Evolutionary conservation across 164 flowering plant genomes (phyloP).

Genomic region (Kalanchoe fedtschenkoi): DNA sequence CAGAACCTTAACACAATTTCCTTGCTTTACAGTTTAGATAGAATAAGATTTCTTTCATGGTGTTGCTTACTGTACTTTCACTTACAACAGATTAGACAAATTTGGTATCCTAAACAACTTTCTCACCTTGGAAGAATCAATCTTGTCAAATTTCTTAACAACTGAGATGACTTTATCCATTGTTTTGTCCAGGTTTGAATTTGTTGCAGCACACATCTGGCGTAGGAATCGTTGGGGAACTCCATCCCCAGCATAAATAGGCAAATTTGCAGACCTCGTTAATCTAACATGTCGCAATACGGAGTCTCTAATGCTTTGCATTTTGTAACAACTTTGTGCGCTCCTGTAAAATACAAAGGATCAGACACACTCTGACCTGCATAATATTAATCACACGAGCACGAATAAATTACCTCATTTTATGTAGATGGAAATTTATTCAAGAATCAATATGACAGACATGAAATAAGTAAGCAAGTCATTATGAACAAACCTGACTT

Average conservation of each 20-base stretch:
- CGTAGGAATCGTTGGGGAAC: conserved; percentile 13
- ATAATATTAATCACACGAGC: no score
- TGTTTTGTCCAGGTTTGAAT: conserved; percentile 25
- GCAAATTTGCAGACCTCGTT: conserved; percentile 11
- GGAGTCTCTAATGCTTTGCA: conserved; percentile 37
- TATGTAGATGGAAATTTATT: background rate
- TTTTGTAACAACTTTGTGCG: conserved; percentile 19
- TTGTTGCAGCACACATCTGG: conserved; percentile 30
- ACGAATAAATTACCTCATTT: background rate
- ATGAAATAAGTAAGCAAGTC: no score
- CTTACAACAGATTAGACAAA: no score
- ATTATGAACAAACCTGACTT: no score
- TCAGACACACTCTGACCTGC: background rate
- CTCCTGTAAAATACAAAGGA: no score
- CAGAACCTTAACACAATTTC: no score
- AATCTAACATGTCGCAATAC: conserved; percentile 31
- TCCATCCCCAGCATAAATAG: conserved; percentile 7
- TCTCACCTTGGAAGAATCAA: conserved; percentile 49
- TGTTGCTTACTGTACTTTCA: no score
- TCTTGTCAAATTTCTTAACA: conserved; percentile 58
- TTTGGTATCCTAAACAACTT: no score
- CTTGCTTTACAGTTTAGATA: no score
- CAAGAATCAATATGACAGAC: no score
- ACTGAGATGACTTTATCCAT: conserved; percentile 46
- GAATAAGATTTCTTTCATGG: no score